Base-by-base conservation (phyloP, 2,329 filamentous ascomycete genomes). In the Aspergillus terreus region DNA sequence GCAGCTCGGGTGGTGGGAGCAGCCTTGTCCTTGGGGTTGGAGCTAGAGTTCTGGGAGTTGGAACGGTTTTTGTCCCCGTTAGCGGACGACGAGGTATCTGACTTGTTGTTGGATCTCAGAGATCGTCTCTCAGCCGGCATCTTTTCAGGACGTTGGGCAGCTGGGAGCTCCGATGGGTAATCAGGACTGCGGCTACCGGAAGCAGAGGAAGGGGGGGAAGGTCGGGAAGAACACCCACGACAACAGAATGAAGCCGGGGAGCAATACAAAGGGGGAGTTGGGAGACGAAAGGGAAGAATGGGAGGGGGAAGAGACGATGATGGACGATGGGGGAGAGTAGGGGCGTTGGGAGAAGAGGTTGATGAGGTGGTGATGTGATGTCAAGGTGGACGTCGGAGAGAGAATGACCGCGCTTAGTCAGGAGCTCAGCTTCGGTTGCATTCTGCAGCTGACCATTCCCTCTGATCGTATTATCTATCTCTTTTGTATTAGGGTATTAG, bases 51-150 rank as follows among this genome's bases (percentile, higher is more conserved):
- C 59, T 74, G 71, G 15, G 73, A 75, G 60, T 69, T 71, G 49
- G 73, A 73, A 47, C 66, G 66, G 55, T 67, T 63, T 58, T 75
- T 76, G 52, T 76, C 73, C 65, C 73, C 72, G 69, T 76, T 76
- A 63, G 74, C 69, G 55, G 72, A 74, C 55, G 72, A 74, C 56
- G 73, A 73, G 52, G 68, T 67, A 58, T 76, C 74, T 56, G 70
- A 70, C 59, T 75, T 76, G 67, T 71, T 76, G 61, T 72, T 72
- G 53, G 74, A 76, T 67, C 72, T 67, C 62, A 76, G 60, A 57
- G 70, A 73, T 55, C 74, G 73, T 66, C 72, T 72, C 66, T 75
- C 73, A 61, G 70, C 66, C 59, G 74, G 72, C 74, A 76, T 76
- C 55, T 69, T 74, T 67, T 57, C 59, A 30, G n/a, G 38, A 47